Evolutionary conservation across 2,329 filamentous ascomycete genomes (phyloP).

Genomic region (Apiospora rasikravindrae): DNA sequence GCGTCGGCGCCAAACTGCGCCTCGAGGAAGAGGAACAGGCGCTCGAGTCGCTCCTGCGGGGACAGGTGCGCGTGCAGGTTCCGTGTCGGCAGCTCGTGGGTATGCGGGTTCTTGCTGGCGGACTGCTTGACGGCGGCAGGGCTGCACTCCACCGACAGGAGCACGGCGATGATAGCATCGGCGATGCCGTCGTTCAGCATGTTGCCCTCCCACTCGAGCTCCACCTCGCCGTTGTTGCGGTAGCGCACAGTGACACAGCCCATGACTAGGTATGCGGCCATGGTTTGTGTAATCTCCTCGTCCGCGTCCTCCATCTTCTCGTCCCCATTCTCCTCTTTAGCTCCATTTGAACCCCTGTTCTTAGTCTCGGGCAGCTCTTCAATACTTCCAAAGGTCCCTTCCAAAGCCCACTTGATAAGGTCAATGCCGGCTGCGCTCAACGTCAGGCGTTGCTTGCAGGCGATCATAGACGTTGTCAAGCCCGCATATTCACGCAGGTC

Average conservation of each 20-base stretch:
- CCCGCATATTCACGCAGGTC: conserved; percentile 96
- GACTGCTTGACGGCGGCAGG: conserved; percentile 90
- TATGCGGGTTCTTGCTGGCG: conserved; percentile 61
- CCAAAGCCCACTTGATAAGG: conserved; percentile 90
- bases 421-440: conserved; percentile 89
- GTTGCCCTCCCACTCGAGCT: conserved; percentile 97
- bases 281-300: conserved; percentile 63
- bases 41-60: conserved; percentile 77
- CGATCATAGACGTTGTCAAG: conserved; percentile 92
- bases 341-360: conserved; percentile 43
- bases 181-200: conserved; percentile 97
- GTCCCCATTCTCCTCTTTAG: conserved; percentile 43
- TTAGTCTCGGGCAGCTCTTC: conserved; percentile 68
- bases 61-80: conserved; percentile 78
- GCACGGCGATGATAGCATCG: conserved; percentile 93
- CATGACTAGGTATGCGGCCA: conserved; percentile 77
- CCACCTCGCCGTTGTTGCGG: conserved; percentile 76
- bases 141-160: conserved; percentile 90
- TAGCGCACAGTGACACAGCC: conserved; percentile 87
- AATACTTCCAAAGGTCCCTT: conserved; percentile 90
- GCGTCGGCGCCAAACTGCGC: conserved; percentile 90
- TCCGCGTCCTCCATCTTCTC: conserved; percentile 62
- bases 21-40: conserved; percentile 95
- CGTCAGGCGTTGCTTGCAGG: conserved; percentile 88
- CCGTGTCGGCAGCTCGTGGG: conserved; percentile 54